Evolutionary conservation across 768 basidiomycete genomes (phyloP).

Genomic region (Pholiota molesta): DNA sequence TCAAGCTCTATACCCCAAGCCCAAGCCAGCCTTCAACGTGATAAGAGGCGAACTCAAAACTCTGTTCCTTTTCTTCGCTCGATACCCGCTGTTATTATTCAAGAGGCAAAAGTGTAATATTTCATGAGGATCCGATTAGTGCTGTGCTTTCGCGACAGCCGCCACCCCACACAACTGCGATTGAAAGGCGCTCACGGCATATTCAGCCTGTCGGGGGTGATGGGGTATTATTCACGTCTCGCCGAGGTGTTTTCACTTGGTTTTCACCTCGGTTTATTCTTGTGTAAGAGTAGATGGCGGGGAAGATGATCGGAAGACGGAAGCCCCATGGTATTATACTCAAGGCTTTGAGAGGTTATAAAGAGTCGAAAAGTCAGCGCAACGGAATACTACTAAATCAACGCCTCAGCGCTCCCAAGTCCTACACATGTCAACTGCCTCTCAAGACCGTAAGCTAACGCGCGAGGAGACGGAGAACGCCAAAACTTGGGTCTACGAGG

Average conservation of each 20-base stretch:
- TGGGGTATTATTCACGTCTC: too few relatives aligned
- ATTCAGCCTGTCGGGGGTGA: too few relatives aligned
- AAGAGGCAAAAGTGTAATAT: neutral
- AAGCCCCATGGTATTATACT: neutral
- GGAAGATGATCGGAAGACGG: neutral
- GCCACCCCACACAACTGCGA: neutral
- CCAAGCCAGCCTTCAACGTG: too few relatives aligned
- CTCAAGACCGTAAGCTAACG: neutral
- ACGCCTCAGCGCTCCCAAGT: neutral
- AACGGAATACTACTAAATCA: neutral
- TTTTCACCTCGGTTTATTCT: neutral
- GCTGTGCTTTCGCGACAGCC: constrained; percentile 1
- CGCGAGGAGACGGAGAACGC: constrained; percentile 7
- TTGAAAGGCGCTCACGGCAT: neutral
- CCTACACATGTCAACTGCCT: neutral
- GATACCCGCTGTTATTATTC: neutral
- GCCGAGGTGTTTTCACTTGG: neutral
- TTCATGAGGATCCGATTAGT: neutral
- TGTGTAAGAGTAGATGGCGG: neutral
- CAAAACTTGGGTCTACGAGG: constrained; percentile 15
- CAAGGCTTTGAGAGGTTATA: neutral
- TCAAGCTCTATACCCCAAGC: neutral
- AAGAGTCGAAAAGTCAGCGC: neutral
- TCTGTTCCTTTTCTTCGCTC: neutral
- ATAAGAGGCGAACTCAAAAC: neutral